Conservation (phyloP, 2,329 filamentous ascomycete species). For the Cryoendolithus antarcticus region DNA sequence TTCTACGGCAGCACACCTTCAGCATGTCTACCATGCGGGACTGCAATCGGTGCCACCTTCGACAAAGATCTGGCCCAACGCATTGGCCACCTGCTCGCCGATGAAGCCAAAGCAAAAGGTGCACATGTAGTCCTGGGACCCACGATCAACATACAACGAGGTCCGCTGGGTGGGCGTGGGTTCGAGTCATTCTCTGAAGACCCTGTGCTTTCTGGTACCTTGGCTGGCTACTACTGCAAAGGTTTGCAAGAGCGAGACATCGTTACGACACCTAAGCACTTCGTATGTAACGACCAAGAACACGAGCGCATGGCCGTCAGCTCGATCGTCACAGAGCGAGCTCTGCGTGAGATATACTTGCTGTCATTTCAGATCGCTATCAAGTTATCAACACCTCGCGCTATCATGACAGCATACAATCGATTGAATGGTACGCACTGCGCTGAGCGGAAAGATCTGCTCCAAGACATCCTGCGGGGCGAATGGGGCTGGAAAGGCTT, state of each 20-base stretch:
- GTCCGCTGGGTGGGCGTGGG: conserved; percentile 54
- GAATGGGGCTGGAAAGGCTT: conserved; percentile 53
- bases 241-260: conserved; percentile 62
- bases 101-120: conserved; percentile 16
- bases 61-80: conserved; percentile 12
- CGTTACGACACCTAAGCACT: conserved; percentile 68
- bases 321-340: conserved; percentile 50
- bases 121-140: conserved; percentile 16
- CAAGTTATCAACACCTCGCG: conserved; percentile 1
- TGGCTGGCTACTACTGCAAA: conserved; percentile 48
- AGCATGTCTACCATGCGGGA: conserved; percentile 64
- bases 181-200: conserved; percentile 84
- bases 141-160: conserved; percentile 17
- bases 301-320: conserved; percentile 54
- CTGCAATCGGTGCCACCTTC: conserved; percentile 17
- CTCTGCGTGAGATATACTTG: conserved; percentile 59
- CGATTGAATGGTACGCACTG: conserved; percentile 63
- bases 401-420: conserved; percentile 63
- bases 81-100: conserved; percentile 15
- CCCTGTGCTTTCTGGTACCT: conserved; percentile 61
- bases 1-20: conserved; percentile 56
- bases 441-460: conserved; percentile 51
- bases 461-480: conserved; percentile 55
- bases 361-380: conserved; percentile 63
- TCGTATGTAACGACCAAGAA: conserved; percentile 63